Conservation (phyloP, 192 early-diverging fungal species). For the Dissophora globulifera region DNA sequence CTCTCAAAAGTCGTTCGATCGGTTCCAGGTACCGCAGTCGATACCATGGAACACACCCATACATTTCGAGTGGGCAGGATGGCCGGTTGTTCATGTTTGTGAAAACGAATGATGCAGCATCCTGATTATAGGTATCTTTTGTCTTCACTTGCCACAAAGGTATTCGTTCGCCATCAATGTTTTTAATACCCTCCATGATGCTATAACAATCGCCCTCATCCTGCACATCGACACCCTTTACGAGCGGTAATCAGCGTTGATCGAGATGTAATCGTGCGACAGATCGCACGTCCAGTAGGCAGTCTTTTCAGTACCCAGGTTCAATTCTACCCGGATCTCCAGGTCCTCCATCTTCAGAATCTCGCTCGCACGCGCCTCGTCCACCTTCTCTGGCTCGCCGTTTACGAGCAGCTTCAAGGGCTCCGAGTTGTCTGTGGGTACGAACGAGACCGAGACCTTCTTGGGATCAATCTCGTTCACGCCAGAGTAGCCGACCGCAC, state of each 20-base stretch:
- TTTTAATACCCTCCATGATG: no score
- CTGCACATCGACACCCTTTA: no score
- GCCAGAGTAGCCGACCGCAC: slow-evolving; percentile 88
- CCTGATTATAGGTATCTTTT: no score
- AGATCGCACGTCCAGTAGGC: slow-evolving; percentile 97
- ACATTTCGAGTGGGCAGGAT: no score
- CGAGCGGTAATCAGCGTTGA: slow-evolving; percentile 92
- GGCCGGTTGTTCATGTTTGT: no score
- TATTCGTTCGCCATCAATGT: no score
- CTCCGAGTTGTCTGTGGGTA: slow-evolving; percentile 69
- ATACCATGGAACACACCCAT: no score
- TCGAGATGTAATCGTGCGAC: slow-evolving; percentile 92
- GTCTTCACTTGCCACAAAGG: no score
- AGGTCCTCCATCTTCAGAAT: slow-evolving; percentile 92
- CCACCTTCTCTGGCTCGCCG: slow-evolving; percentile 84
- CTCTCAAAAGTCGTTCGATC: no score
- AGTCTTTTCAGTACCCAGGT: slow-evolving; percentile 76
- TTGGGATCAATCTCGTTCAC: slow-evolving; percentile 76
- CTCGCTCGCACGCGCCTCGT: slow-evolving; percentile 83
- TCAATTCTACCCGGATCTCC: slow-evolving; percentile 80
- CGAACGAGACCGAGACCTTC: slow-evolving; percentile 80
- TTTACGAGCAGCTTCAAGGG: slow-evolving; percentile 76
- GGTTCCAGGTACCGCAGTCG: no score
- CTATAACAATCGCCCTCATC: no score
- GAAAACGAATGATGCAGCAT: no score